Conservation (phyloP, 2,329 filamentous ascomycete species). For the Aspergillus sp. region DNA sequence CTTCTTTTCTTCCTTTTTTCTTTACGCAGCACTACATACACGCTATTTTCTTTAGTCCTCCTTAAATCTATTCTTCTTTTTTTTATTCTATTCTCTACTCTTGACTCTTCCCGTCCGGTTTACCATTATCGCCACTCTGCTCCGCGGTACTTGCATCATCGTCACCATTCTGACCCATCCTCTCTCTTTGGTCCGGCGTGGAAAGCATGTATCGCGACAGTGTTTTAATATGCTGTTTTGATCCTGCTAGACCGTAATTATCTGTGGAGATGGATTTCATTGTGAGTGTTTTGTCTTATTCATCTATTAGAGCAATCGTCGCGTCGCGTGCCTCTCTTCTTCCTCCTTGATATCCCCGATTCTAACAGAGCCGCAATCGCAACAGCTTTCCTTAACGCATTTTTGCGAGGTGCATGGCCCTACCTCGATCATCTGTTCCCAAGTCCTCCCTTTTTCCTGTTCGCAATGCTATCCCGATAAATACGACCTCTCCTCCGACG, state of each 20-base stretch:
- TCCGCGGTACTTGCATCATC: slow-evolving; percentile 8
- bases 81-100: slow-evolving; percentile 2
- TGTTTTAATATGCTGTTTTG: slow-evolving; percentile 23
- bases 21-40: too few species aligned
- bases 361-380: slow-evolving; percentile 4
- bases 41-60: neutral
- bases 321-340: slow-evolving; percentile 1
- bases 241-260: slow-evolving; percentile 21
- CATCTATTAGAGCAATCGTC: slow-evolving; percentile 2
- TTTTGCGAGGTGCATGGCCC: slow-evolving; percentile 59
- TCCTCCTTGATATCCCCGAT: neutral
- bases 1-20: neutral
- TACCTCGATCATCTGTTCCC: slow-evolving; percentile 56
- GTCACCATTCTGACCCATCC: slow-evolving; percentile 10
- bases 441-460: slow-evolving; percentile 50
- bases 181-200: slow-evolving; percentile 4
- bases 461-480: slow-evolving; percentile 43
- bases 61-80: neutral
- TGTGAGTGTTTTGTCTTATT: slow-evolving; percentile 25
- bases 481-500: slow-evolving; percentile 33
- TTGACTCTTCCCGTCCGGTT: slow-evolving; percentile 3
- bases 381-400: slow-evolving; percentile 54
- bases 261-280: slow-evolving; percentile 39
- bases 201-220: slow-evolving; percentile 29
- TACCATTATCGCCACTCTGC: neutral